These are phyloP conservation scores for Flaveria brownii DNA, from an alignment of 129 eudicot species.

Conservation along the genomic window DNA sequence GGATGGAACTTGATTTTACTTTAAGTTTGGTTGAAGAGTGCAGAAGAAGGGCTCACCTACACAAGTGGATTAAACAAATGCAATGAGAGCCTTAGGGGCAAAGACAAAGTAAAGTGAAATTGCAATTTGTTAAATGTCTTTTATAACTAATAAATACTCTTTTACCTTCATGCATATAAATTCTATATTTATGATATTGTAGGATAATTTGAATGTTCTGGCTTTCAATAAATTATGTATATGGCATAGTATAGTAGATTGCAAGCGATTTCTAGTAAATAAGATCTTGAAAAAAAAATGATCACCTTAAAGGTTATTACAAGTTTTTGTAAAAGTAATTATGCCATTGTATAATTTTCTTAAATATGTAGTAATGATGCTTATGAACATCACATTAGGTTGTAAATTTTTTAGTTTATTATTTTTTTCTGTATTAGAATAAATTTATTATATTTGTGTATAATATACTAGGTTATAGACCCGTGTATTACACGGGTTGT, in stretches of 20 bases:
- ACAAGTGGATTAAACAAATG: constrained; percentile 18
- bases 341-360: not conserved
- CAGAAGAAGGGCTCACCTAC: constrained; percentile 55
- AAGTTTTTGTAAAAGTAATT: not conserved
- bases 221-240: not conserved
- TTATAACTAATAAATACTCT: constrained; percentile 38
- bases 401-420: no score
- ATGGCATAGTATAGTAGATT: not conserved
- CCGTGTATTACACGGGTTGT: no score
- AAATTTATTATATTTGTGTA: no score
- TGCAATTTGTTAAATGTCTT: constrained; percentile 34
- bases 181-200: not conserved
- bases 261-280: not conserved
- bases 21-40: constrained; percentile 43
- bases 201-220: not conserved
- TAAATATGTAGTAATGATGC: not conserved
- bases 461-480: no score
- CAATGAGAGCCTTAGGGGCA: constrained; percentile 50
- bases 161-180: constrained; percentile 28
- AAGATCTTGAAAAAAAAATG: no score
- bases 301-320: not conserved
- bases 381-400: not conserved
- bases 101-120: constrained; percentile 47
- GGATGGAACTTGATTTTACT: constrained; percentile 33
- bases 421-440: no score